Evolutionary conservation across 257 asterid genomes (phyloP), one percentile per base, ranked within the genome.

Genomic region (Eucommia ulmoides): DNA sequence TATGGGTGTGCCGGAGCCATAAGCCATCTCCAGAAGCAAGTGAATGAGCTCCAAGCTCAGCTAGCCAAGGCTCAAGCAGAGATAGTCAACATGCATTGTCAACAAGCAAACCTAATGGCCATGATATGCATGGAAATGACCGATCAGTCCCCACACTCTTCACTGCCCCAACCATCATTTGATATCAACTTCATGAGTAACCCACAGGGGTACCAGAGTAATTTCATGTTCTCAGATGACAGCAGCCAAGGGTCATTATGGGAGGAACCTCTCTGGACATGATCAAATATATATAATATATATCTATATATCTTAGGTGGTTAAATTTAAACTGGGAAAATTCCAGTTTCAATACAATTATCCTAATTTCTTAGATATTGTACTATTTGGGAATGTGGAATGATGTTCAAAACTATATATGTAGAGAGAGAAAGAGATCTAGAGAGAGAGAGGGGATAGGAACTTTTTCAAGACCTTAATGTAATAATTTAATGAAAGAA

Each of bases 1-100:
- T 84, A 84, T 44, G 93, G 94, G 0, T 71, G 94, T 49, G 88
- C 94, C 0, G 93, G 94, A 2, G 73, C 88, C 5, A 78, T 84
- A 22, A 77, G 76, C 62, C 92, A 83, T 33, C 84, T 83, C 22
- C 94, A 80, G 33, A 73, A 71, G 49, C 94, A 81, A 66, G 77
- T 84, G 1, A 63, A 18, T 59, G 83, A 78, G 19, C 88, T 84
- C 24, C 93, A 84, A 55, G 75, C 75, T 42, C 94, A 84, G 18
- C 60, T 84, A 10, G 94, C 94, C 0, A 69, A 69, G 29, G 69
- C 94, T 20, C 83, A 78, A 51, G 94, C 93, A 5, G 74, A 84
- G 56, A 25, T 81, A 29, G 56, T 76, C 54, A 84, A 72, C 65
- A 57, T 84, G 80, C 85, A 81, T 61, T 78, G 76, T 56, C 93